phyloP scores from a whole-genome alignment of 2,329 filamentous ascomycete genomes.

The Sclerotinia subarctica region DNA sequence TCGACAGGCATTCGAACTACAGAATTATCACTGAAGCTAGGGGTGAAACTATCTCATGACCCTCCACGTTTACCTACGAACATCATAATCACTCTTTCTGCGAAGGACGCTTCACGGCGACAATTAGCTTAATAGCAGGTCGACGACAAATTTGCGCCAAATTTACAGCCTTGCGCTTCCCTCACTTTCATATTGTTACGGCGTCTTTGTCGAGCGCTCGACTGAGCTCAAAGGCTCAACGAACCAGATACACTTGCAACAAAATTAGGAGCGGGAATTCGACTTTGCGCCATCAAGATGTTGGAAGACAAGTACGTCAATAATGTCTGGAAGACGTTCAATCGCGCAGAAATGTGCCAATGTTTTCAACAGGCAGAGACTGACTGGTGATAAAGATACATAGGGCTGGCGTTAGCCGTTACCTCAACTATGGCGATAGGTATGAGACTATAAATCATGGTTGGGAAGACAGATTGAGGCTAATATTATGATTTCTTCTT shows the following conservation, averaged over 20 bases:
- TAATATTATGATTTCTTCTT: conserved; percentile 19
- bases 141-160: conserved; percentile 18
- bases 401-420: conserved; percentile 73
- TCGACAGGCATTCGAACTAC: conserved; percentile 11
- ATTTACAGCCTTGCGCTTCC: conserved; percentile 8
- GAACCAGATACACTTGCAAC: conserved; percentile 25
- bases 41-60: conserved; percentile 30
- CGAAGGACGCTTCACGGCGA: conserved; percentile 5
- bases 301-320: conserved; percentile 47
- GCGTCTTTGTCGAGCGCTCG: neutral
- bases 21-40: conserved; percentile 21
- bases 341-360: neutral
- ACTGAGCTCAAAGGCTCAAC: conserved; percentile 29
- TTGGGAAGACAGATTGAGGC: neutral
- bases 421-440: conserved; percentile 73
- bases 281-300: conserved; percentile 36
- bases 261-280: conserved; percentile 28
- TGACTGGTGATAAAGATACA: conserved; percentile 55
- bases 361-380: conserved; percentile 24
- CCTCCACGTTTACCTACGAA: conserved; percentile 26
- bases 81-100: conserved; percentile 22
- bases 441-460: conserved; percentile 42
- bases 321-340: neutral
- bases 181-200: conserved; percentile 6
- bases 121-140: neutral